Base-by-base conservation (phyloP, 495 filamentous ascomycete species). In the Extremus antarcticus region DNA sequence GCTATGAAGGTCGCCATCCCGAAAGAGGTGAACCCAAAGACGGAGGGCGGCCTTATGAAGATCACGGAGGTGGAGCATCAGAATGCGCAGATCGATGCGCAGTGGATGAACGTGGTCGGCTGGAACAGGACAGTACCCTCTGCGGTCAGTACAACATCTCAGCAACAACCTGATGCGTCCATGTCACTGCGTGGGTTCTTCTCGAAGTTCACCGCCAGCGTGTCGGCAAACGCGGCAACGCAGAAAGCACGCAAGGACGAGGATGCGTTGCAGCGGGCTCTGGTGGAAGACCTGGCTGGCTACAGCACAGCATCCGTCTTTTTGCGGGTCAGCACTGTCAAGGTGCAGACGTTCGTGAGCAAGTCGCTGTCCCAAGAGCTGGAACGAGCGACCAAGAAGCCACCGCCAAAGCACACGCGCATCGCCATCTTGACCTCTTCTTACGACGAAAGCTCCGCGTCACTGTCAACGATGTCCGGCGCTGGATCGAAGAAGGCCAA, bases 301-400 rank as follows among this genome's bases (percentile, higher is more conserved):
- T 62, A 73, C 25, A 81, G 78, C 10, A 83, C 74, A 4, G 88
- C 87, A 1, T 85, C 81, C 35, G 85, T 95, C 20, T 97, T 95
- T 64, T 75, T 99, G 23, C 79, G 90, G 49, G 83, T 94, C 35
- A 94, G 85, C 39, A 90, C 88, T 0, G 90, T 88, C 21, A 79
- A 78, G 40, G 81, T 95, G n/a, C 72, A 77, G 39, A 89, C 89
- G 32, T 83, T 77, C 21, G 78, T 94, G 0, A 71, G 74, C 45
- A 65, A 73, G 25, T 75, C 71, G 38, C 84, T 96, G 60, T 82
- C 86, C 11, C 74, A 80, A 16, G 94, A 99, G 66, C 76, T 97
- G n/a, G 90, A 97, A 73, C 76, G 94, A 32, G 91, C 94, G 21
- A 97, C 94, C 2, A 94, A 96, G 68, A 99, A 99, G 65, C 86